Evolutionary conservation across 2,329 filamentous ascomycete genomes (phyloP).

Genomic region (Aaosphaeria pasadenensis): DNA sequence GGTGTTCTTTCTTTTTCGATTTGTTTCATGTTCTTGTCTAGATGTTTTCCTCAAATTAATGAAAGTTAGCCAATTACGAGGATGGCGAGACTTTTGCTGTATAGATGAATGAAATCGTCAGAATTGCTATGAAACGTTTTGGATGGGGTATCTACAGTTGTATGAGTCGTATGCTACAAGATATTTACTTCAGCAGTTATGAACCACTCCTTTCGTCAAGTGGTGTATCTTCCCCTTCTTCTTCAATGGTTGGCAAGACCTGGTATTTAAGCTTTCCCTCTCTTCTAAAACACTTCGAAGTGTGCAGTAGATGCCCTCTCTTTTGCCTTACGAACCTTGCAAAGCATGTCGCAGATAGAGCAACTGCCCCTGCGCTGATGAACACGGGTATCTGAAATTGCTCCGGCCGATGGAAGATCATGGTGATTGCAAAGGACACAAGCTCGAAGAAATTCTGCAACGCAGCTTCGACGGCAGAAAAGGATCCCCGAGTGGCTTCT

Average conservation of each 20-base stretch:
- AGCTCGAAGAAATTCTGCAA: conserved; percentile 71
- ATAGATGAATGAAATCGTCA: no score
- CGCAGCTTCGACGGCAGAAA: conserved; percentile 66
- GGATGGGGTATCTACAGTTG: no score
- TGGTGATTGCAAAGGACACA: conserved; percentile 62
- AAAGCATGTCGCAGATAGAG: conserved; percentile 50
- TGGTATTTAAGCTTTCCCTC: conserved; percentile 7
- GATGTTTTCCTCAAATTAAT: no score
- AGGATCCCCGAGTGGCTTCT: conserved; percentile 54
- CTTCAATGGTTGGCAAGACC: conserved; percentile 12
- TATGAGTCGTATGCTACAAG: no score
- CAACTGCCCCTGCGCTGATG: conserved; percentile 56
- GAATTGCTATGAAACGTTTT: no score
- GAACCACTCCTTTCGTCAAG: not conserved
- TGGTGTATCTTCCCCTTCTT: conserved; percentile 8
- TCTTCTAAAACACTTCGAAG: conserved; percentile 22
- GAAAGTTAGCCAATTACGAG: no score
- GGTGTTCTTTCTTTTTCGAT: no score
- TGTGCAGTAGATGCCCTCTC: conserved; percentile 60
- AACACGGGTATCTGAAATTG: conserved; percentile 64
- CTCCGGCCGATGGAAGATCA: conserved; percentile 60
- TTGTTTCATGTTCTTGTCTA: no score
- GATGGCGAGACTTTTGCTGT: no score
- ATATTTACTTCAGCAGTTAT: no score
- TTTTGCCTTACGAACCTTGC: conserved; percentile 56